phyloP scores from a whole-genome alignment of 176 grass and related monocot species.

The Triticum timopheevii region DNA sequence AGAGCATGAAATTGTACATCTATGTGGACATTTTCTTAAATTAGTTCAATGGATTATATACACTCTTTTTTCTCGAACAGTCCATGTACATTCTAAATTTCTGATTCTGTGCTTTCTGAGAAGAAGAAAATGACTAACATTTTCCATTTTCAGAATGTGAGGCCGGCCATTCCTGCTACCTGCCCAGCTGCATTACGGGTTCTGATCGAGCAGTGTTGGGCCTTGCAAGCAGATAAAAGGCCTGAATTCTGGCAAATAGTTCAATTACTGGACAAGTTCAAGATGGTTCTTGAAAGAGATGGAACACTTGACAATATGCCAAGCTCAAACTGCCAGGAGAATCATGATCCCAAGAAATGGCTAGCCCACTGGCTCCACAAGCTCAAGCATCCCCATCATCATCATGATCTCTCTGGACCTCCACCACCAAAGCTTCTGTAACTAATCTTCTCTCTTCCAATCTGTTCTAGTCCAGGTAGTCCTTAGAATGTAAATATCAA shows the following conservation, averaged over 20 bases:
- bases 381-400: slow-evolving; percentile 56
- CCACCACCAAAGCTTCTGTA: slow-evolving; percentile 61
- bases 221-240: slow-evolving; percentile 66
- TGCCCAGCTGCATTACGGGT: slow-evolving; percentile 62
- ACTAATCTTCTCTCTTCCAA: slow-evolving; percentile 12
- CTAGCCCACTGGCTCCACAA: slow-evolving; percentile 64
- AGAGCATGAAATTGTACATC: no score
- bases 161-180: slow-evolving; percentile 61
- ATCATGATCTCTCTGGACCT: slow-evolving; percentile 39
- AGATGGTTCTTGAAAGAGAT: slow-evolving; percentile 51
- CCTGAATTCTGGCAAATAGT: slow-evolving; percentile 87
- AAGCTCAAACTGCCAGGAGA: slow-evolving; percentile 44
- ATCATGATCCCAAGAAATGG: slow-evolving; percentile 71
- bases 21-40: no score
- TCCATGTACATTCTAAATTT: no score
- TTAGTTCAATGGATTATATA: no score
- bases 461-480: slow-evolving; percentile 27
- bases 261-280: slow-evolving; percentile 81
- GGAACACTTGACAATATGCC: slow-evolving; percentile 65
- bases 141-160: slow-evolving; percentile 65
- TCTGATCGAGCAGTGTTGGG: slow-evolving; percentile 91
- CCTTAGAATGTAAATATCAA: slow-evolving; percentile 29
- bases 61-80: no score
- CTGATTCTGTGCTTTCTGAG: no score
- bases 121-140: no score